These are phyloP conservation scores for Setaria italica DNA, from an alignment of 202 grass and related monocot genomes.

Conservation along the genomic window DNA sequence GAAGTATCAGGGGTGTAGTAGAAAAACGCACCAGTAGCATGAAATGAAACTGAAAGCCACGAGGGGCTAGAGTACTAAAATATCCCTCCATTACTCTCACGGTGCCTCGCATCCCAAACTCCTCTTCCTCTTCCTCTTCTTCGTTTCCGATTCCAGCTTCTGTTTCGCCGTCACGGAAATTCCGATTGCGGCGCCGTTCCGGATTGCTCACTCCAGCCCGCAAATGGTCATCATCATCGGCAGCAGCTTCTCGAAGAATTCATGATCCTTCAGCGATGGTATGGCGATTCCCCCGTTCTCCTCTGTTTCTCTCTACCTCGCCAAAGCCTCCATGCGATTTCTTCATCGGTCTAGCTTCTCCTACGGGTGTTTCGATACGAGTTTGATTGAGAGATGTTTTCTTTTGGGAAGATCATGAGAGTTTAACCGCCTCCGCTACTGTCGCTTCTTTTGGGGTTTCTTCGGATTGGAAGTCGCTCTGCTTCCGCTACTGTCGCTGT, in stretches of 20 bases:
- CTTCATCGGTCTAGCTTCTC: constrained; percentile 6
- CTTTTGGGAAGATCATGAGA: background rate
- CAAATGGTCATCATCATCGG: constrained; percentile 23
- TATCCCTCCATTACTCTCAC: constrained; percentile 47
- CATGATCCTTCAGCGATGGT: constrained; percentile 55
- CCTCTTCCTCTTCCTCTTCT: constrained; percentile 27
- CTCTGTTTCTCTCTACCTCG: constrained; percentile 1
- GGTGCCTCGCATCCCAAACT: constrained; percentile 6
- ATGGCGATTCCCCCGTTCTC: constrained; percentile 43
- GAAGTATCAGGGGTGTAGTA: background rate
- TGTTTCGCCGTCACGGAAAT: background rate
- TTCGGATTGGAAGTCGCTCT: background rate
- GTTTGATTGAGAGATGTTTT: background rate
- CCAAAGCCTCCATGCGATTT: background rate
- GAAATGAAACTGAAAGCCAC: constrained; percentile 42
- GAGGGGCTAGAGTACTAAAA: constrained; percentile 41
- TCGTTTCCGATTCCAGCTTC: constrained; percentile 22
- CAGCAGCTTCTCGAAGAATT: background rate
- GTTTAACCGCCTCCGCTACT: constrained; percentile 39
- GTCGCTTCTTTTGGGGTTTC: background rate
- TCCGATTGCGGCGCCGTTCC: constrained; percentile 22
- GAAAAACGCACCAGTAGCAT: background rate
- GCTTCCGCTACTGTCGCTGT: constrained; percentile 5
- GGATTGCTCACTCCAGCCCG: background rate
- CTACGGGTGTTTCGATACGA: background rate